Evolutionary conservation across 2,329 filamentous ascomycete species (phyloP), one percentile per base, ranked within the genome.

Genomic region (Exserohilum turcica): DNA sequence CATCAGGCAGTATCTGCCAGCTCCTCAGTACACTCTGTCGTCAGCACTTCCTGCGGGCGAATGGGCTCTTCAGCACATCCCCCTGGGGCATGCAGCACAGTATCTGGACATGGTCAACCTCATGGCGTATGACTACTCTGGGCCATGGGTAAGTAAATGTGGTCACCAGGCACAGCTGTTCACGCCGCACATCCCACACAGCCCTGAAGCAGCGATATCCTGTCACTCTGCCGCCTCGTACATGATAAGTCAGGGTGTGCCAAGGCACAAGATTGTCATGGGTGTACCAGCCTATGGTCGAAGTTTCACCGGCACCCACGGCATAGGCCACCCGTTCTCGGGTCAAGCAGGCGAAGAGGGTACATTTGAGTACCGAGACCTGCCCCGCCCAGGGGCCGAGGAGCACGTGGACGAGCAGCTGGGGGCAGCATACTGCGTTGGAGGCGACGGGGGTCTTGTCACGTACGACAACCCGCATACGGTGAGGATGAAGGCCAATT

Each of bases 131-230:
- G 90, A 94, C 72, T 90, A 92, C 67, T 86, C 83, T 21, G 89
- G 90, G 1, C 79, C 84, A 3, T 92, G 89, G 89, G 84, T 83
- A 1, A 70, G 78, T 27, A 82, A 82, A 52, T 84, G 84, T 39
- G 90, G 89, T 6, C 88, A 93, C 70, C 90, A 93, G 48, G 84
- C 89, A 4, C 89, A 92, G 68, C 82, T 94, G 1, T 90, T 86
- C 67, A 78, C 85, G 1, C 81, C 85, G 52, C 77, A 74, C 48
- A 57, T 68, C 6, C 76, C 76, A 2, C 81, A 84, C 59, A 83
- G 82, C 59, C 82, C 87, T 57, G 79, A 83, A 1, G 76, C 78
- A n/a, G 70, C 66, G 0, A 73, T 78, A 24, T 91, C 87, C 1
- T 87, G 83, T n/a, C 82, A 88, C 10, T 82, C 84, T 0, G 84